Evolutionary conservation across 2,329 filamentous ascomycete species (phyloP).

Genomic region (Cladosporium colombiae): DNA sequence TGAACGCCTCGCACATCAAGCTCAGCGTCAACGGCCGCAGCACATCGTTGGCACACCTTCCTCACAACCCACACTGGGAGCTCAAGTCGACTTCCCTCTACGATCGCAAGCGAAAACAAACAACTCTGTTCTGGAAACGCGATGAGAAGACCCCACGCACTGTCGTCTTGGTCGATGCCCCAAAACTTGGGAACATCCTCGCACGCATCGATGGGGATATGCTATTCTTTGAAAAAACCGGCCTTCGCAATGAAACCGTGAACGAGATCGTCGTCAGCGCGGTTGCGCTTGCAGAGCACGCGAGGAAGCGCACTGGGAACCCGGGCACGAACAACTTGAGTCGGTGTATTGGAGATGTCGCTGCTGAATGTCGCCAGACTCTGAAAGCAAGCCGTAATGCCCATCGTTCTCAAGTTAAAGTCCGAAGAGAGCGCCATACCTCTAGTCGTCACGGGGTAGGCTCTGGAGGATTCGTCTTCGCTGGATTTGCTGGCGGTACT

Average conservation of each 20-base stretch:
- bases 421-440: not conserved
- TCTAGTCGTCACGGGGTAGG: not conserved
- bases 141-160: slow-evolving; percentile 23
- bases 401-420: not conserved
- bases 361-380: not conserved
- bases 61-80: slow-evolving; percentile 27
- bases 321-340: not conserved
- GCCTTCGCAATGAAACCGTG: slow-evolving; percentile 24
- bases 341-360: not conserved
- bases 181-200: slow-evolving; percentile 24
- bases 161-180: slow-evolving; percentile 26
- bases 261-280: slow-evolving; percentile 29
- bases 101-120: slow-evolving; percentile 8
- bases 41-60: slow-evolving; percentile 22
- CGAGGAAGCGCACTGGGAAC: slow-evolving; percentile 16
- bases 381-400: not conserved
- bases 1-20: slow-evolving; percentile 25
- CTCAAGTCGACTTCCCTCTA: slow-evolving; percentile 23
- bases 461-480: not conserved
- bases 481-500: not conserved
- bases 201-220: slow-evolving; percentile 28
- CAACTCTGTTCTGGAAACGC: slow-evolving; percentile 26
- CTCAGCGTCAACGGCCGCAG: slow-evolving; percentile 23
- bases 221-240: slow-evolving; percentile 25
- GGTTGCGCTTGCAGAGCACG: slow-evolving; percentile 30